A percentile compares a stretch with the other conserved stretches of the same genome.
These are phyloP conservation scores for Fusarium concolor DNA, from an alignment of 2,329 filamentous ascomycete genomes.

Conservation along the genomic window DNA sequence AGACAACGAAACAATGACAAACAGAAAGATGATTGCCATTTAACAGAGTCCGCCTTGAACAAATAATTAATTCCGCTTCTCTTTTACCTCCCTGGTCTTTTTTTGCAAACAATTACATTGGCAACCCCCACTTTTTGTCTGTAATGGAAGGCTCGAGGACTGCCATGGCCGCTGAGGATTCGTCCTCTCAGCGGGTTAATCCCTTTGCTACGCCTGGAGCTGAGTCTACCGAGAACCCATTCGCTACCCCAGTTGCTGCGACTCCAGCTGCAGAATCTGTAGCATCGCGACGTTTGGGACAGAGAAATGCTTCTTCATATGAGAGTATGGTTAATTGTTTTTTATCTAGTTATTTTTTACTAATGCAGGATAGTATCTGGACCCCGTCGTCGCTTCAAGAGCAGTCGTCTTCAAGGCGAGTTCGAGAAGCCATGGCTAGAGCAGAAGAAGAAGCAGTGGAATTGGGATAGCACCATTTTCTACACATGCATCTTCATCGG, in stretches of 20 bases:
- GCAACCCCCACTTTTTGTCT: conserved; percentile 11
- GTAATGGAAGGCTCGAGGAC: conserved; percentile 37
- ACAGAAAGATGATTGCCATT: not conserved
- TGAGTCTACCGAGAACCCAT: conserved; percentile 37
- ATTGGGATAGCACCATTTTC: conserved; percentile 47
- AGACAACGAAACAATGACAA: not conserved
- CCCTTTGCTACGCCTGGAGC: conserved; percentile 24
- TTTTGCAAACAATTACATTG: conserved; percentile 27
- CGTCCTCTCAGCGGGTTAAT: conserved; percentile 13
- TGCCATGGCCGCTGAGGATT: conserved; percentile 26
- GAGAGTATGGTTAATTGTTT: conserved; percentile 1
- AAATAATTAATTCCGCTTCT: not conserved
- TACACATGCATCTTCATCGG: conserved; percentile 40
- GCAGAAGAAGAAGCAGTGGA: conserved; percentile 37
- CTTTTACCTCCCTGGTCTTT: conserved; percentile 21
- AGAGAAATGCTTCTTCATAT: conserved; percentile 25
- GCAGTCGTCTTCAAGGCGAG: conserved; percentile 40
- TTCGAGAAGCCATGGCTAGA: conserved; percentile 46
- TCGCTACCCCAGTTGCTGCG: conserved; percentile 35
- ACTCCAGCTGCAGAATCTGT: conserved; percentile 38
- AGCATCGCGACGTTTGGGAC: conserved; percentile 23
- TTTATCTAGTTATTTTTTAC: rapidly evolving
- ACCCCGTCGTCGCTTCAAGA: conserved; percentile 49
- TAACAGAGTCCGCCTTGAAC: conserved; percentile 12
- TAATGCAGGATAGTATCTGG: conserved; percentile 8